Evolutionary conservation across 23 red algal species (phyloP).

Genomic region (Gracilaria caudata): DNA sequence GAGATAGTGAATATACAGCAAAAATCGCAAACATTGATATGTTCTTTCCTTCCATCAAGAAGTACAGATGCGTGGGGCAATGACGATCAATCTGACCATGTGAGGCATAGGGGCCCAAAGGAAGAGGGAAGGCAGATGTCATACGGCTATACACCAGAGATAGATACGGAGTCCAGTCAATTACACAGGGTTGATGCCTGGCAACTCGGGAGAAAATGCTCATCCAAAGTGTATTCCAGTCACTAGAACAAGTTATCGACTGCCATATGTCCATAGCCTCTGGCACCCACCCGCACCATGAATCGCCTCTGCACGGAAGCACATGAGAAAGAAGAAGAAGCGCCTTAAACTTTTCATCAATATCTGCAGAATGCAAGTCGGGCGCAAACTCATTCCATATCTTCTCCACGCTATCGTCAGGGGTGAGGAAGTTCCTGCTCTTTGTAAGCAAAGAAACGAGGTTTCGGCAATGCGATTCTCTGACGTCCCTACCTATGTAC

Average conservation of each 20-base stretch:
- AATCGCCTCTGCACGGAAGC: slow-evolving; percentile 60
- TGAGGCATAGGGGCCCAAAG: slow-evolving; percentile 72
- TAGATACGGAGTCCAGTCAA: slow-evolving; percentile 82
- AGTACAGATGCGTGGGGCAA: slow-evolving; percentile 62
- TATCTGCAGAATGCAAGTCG: slow-evolving; percentile 5
- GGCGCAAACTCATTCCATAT: slow-evolving; percentile 73
- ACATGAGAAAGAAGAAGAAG: slow-evolving; percentile 71
- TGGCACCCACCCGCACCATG: slow-evolving; percentile 71
- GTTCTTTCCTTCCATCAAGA: slow-evolving; percentile 50
- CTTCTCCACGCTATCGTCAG: slow-evolving; percentile 54
- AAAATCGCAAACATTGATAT: slow-evolving; percentile 58
- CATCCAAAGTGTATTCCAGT: slow-evolving; percentile 83
- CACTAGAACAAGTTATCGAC: slow-evolving; percentile 57
- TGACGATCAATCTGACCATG: slow-evolving; percentile 78
- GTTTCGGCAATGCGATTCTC: slow-evolving; percentile 83
- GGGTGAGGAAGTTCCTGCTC: slow-evolving; percentile 42
- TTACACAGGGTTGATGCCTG: slow-evolving; percentile 71
- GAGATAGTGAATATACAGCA: slow-evolving; percentile 68
- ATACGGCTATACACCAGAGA: slow-evolving; percentile 73
- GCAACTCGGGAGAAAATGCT: slow-evolving; percentile 64
- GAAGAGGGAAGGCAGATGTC: slow-evolving; percentile 52
- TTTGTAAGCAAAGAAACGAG: slow-evolving; percentile 69
- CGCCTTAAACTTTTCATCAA: slow-evolving; percentile 42
- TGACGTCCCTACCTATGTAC: slow-evolving; percentile 83
- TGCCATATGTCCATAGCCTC: slow-evolving; percentile 66